Evolutionary conservation across 768 basidiomycete genomes (phyloP), one percentile per base, ranked within the genome.

Genomic region (Gyrodon lividus): DNA sequence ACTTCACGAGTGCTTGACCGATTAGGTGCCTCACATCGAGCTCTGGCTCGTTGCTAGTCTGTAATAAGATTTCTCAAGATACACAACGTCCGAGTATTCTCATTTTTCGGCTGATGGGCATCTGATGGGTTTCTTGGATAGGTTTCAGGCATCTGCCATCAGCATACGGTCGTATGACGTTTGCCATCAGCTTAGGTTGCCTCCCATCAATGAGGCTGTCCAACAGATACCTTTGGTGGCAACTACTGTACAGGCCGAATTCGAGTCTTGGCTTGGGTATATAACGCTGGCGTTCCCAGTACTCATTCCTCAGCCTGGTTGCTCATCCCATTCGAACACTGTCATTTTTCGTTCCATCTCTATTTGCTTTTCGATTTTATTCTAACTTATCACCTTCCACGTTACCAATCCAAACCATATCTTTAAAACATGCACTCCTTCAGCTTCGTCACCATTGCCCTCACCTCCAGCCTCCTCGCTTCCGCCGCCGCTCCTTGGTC

Each of bases 351-450:
- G 44, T 50, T 46, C 22, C 44, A 39, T 40, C 38, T 26, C 19
- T 23, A 50, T 22, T 46, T 37, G 5, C 13, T 44, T 26, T 56
- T 45, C n/a, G 26, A 44, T 23, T 51, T 51, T 33, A 43, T 26
- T 24, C 54, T 43, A 44, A 23, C 41, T 26, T 56, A 46, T 38
- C 45, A 26, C 48, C 39, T 41, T 47, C 48, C 26, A 26, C 52
- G 30, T 54, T 40, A 22, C 35, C 14, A 34, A 28, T 41, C 20
- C 35, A 38, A 38, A 30, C 23, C 48, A 24, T 60, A 61, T 61
- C 49, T 51, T 49, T 54, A 48, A 56, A 46, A 52, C 52, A 62
- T 62, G 60, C 56, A 43, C 53, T 56, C 41, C 40, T 54, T 56
- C 60, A 62, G 42, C 54, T 33, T 33, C 23, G 42, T 53, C 19